Percentiles rank a stretch among this genome's conserved stretches.
These are phyloP conservation scores for Trypanosoma melophagium DNA, from an alignment of 208 protist species.

Conservation along the genomic window DNA sequence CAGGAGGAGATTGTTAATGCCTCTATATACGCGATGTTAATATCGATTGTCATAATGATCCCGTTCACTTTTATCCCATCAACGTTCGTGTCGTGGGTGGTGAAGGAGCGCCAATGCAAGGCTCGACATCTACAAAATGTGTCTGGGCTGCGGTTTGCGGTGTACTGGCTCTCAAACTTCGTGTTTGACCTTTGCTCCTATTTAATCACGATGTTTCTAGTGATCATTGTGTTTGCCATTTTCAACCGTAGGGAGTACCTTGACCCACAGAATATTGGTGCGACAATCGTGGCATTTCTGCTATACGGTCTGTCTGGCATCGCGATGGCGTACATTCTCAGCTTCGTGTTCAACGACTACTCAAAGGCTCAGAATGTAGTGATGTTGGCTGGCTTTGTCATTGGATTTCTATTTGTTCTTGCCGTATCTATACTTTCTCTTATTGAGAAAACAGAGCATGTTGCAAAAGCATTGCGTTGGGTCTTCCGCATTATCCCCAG, in stretches of 20 bases:
- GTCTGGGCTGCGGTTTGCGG: no score
- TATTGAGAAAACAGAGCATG: slow-evolving; percentile 39
- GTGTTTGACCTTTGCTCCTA: slow-evolving; percentile 73
- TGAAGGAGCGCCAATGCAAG: slow-evolving; percentile 79
- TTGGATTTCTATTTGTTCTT: slow-evolving; percentile 72
- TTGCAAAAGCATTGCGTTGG: slow-evolving; percentile 46
- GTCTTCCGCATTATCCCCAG: slow-evolving; percentile 70
- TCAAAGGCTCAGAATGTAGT: slow-evolving; percentile 68
- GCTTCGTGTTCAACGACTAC: slow-evolving; percentile 72
- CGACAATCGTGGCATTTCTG: slow-evolving; percentile 55
- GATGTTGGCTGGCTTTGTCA: slow-evolving; percentile 73
- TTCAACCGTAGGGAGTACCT: slow-evolving; percentile 72
- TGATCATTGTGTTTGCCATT: slow-evolving; percentile 55
- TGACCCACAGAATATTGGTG: slow-evolving; percentile 31
- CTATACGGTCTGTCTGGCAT: slow-evolving; percentile 70
- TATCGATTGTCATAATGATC: slow-evolving; percentile 62
- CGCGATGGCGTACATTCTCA: slow-evolving; percentile 56
- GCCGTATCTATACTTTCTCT: slow-evolving; percentile 47
- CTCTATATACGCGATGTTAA: slow-evolving; percentile 48
- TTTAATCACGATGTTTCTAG: slow-evolving; percentile 58
- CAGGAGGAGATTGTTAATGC: slow-evolving; percentile 18
- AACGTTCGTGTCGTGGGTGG: slow-evolving; percentile 68
- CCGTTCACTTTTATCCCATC: slow-evolving; percentile 72
- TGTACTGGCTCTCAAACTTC: slow-evolving; percentile 84
- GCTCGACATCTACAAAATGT: no score